These are phyloP conservation scores for Globisporangium sylvaticum DNA, from an alignment of 352 stramenopile species.

Conservation along the genomic window DNA sequence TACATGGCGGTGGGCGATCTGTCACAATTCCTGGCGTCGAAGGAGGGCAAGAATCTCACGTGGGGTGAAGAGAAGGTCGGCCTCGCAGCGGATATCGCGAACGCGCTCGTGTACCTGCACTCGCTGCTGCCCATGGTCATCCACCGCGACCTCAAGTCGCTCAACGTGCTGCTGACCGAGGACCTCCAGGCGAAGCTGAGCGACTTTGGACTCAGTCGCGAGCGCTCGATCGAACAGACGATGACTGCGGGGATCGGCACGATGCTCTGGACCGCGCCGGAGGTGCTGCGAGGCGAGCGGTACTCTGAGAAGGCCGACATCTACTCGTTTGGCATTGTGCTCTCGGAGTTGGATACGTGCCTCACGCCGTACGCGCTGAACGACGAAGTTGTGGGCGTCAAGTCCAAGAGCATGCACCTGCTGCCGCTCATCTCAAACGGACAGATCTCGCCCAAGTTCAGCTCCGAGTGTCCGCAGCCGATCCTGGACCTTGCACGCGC, in stretches of 20 bases:
- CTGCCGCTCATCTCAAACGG: constrained; percentile 30
- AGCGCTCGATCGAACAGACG: constrained; percentile 31
- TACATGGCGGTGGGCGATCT: constrained; percentile 36
- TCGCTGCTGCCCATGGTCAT: constrained; percentile 40
- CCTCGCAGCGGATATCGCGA: constrained; percentile 38
- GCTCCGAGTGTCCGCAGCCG: constrained; percentile 30
- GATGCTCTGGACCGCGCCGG: constrained; percentile 40
- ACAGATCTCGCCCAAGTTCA: constrained; percentile 30
- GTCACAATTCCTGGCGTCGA: constrained; percentile 26
- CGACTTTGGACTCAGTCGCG: constrained; percentile 42
- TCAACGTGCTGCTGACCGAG: constrained; percentile 42
- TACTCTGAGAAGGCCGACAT: constrained; percentile 39
- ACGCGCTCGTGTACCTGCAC: constrained; percentile 52
- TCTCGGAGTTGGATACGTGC: constrained; percentile 32
- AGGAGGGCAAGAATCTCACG: constrained; percentile 27
- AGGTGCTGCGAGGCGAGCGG: constrained; percentile 40
- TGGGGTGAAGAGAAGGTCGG: constrained; percentile 38
- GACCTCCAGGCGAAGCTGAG: constrained; percentile 44
- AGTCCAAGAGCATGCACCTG: constrained; percentile 25
- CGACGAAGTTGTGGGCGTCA: constrained; percentile 9
- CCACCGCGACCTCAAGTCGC: constrained; percentile 44
- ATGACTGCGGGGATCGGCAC: constrained; percentile 40
- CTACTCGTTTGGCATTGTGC: constrained; percentile 33
- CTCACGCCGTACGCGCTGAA: constrained; percentile 30
- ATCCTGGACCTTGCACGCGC: constrained; percentile 31